Evolutionary conservation across 2,329 filamentous ascomycete species (phyloP), one percentile per base, ranked within the genome.

Genomic region (Cladorrhinum sp.): DNA sequence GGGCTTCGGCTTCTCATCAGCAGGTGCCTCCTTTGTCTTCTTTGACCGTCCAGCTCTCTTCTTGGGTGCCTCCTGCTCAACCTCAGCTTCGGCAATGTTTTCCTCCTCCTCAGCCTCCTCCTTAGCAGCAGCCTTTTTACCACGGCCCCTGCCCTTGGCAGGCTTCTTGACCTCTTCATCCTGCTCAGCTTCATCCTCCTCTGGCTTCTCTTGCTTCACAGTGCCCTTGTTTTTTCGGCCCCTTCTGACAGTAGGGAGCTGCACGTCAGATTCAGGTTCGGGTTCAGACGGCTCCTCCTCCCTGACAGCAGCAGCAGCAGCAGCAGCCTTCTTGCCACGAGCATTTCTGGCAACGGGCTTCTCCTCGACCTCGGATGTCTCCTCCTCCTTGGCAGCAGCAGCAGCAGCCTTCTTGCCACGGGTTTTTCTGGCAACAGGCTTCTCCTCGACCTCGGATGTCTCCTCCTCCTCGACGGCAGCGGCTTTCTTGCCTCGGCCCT

Each of bases 51-150:
- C 50, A 28, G 57, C 33, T 10, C 30, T 58, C 39, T 63, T 65
- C 59, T 67, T 65, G 1, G 57, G 60, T n/a, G 54, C 42, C 62
- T 63, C 62, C 6, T 52, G 39, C 36, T 57, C 58, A 3, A 48
- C 48, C 26, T 61, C 61, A 1, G 42, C 26, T 4, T 46, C 46
- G 46, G 42, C 58, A 46, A 46, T 10, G 20, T 56, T 33, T 2
- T 9, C 28, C 36, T 49, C 63, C 4, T 58, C 50, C 5, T 60
- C 55, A 2, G 7, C 28, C 36, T 49, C 63, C 1, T 58, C 50
- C 8, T 60, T 50, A 59, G 58, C 24, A 36, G 58, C 57, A 16
- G 58, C 63, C 54, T 69, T 69, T 57, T 68, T 66, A 52, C 39
- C 63, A 14, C 61, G 59, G 21, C 58, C 51, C 21, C 50, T 62